phyloP scores from a whole-genome alignment of 1,284 basidiomycete species.

The Ustilago vetiveriae region DNA sequence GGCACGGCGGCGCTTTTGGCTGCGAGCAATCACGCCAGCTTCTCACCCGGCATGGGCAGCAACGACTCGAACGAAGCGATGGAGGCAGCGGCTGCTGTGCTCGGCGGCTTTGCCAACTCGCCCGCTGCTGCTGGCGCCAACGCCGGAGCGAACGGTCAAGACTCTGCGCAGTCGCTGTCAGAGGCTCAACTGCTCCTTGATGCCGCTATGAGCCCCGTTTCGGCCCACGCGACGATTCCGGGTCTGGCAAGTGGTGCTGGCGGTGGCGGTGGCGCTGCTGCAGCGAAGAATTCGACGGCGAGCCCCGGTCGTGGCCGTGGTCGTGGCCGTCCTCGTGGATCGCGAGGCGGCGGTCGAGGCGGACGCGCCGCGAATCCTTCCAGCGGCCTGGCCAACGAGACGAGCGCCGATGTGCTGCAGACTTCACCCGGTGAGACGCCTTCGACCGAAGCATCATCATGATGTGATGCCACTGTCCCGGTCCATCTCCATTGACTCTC shows the following conservation, averaged over 20 bases:
- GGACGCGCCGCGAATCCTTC: slow-evolving; percentile 9
- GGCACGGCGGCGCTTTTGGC: slow-evolving; percentile 45
- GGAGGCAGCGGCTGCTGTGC: slow-evolving; percentile 48
- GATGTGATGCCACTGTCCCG: not conserved
- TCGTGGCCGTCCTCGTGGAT: slow-evolving; percentile 42
- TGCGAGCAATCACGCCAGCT: slow-evolving; percentile 44
- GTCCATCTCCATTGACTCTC: not conserved
- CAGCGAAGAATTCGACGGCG: slow-evolving; percentile 1
- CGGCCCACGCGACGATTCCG: slow-evolving; percentile 39
- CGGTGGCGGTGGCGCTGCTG: slow-evolving; percentile 2
- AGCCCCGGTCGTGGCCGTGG: slow-evolving; percentile 20
- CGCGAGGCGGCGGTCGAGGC: slow-evolving; percentile 14
- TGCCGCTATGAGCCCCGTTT: slow-evolving; percentile 50
- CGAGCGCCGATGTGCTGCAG: slow-evolving; percentile 14
- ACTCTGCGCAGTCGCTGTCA: slow-evolving; percentile 30
- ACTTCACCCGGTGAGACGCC: slow-evolving; percentile 13
- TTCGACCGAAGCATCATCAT: slow-evolving; percentile 22
- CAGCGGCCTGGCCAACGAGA: slow-evolving; percentile 26
- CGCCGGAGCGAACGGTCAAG: slow-evolving; percentile 10
- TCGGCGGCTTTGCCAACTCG: slow-evolving; percentile 46
- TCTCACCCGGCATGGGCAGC: slow-evolving; percentile 43
- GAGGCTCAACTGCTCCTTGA: slow-evolving; percentile 50
- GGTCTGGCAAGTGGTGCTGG: slow-evolving; percentile 5
- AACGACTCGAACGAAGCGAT: slow-evolving; percentile 52
- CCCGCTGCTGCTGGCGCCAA: slow-evolving; percentile 1